Base-by-base conservation (phyloP, 2,329 filamentous ascomycete species). In the Microdochium bolleyi region DNA sequence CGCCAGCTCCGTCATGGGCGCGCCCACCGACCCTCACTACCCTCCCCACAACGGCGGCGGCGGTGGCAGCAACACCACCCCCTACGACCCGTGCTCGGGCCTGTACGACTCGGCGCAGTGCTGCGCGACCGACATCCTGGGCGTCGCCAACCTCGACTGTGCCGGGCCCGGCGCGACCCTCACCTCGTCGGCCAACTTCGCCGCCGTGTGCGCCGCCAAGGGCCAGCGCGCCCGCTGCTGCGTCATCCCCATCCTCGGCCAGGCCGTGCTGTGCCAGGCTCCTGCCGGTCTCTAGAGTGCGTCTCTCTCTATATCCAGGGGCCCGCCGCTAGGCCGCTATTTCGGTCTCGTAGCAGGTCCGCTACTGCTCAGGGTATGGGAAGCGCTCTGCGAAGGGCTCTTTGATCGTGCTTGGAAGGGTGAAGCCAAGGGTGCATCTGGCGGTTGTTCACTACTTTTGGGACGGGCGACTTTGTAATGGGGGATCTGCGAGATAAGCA, bases 51-150 rank as follows among this genome's bases (percentile, higher is more conserved):
- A 11, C 27, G 27, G 27, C 27, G 11, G 11, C 27, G 27, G 27
- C 5, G 27, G 27, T 30, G 27, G 27, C 27, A 11, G 27, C 11
- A 30, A 30, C 27, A n/a, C n/a, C 13, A 66, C 30, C 65, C 67
- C 54, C 68, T 76, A 75, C 52, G 49, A 60, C 10, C 64, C 75
- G 44, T 77, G 76, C 61, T 65, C 65, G 27, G 68, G 67, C 19
- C 67, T 76, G 22, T 74, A 75, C 59, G 64, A 61, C 57, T 70
- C 60, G 27, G 61, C 77, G 3, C 74, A 78, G 57, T 86, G 83
- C 73, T 86, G 83, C 63, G 77, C 81, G 16, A 82, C 80, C 24
- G 78, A 85, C 57, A 73, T 85, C 34, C 75, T 85, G 37, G 76
- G 78, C 54, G 56, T 84, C 54, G 79, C 75, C 2, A 70, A 80